Evolutionary conservation across 345 rosid genomes (phyloP).

Genomic region (Melaleuca alternifolia): DNA sequence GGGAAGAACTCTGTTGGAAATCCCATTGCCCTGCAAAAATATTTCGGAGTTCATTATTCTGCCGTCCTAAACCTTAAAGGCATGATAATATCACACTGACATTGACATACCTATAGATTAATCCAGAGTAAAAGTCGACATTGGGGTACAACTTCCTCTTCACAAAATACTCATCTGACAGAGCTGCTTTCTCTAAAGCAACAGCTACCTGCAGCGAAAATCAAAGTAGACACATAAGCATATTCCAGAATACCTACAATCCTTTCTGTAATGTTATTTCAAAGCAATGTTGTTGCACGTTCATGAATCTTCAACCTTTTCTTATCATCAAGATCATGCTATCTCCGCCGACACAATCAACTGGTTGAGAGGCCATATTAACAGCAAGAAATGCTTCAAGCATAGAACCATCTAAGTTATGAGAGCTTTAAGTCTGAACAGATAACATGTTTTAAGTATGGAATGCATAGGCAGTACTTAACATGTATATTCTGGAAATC

Average conservation of each 20-base stretch:
- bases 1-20: conserved; percentile 96
- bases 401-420: background rate
- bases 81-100: background rate
- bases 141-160: conserved; percentile 93
- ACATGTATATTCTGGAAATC: background rate
- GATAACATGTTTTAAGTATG: background rate
- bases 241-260: background rate
- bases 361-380: background rate
- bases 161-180: conserved; percentile 82
- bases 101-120: conserved; percentile 63
- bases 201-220: conserved; percentile 64
- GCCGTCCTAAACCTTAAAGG: background rate
- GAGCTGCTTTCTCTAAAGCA: conserved; percentile 94
- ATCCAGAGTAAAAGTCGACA: conserved; percentile 97
- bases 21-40: conserved; percentile 76
- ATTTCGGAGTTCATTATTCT: background rate
- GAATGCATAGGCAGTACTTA: background rate
- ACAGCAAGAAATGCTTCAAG: background rate
- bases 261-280: background rate
- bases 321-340: background rate
- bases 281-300: background rate
- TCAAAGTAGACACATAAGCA: background rate
- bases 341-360: background rate
- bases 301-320: background rate
- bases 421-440: background rate